Evolutionary conservation across 1,139 yeast genomes (phyloP).

Genomic region (Arxiozyma bovina): DNA sequence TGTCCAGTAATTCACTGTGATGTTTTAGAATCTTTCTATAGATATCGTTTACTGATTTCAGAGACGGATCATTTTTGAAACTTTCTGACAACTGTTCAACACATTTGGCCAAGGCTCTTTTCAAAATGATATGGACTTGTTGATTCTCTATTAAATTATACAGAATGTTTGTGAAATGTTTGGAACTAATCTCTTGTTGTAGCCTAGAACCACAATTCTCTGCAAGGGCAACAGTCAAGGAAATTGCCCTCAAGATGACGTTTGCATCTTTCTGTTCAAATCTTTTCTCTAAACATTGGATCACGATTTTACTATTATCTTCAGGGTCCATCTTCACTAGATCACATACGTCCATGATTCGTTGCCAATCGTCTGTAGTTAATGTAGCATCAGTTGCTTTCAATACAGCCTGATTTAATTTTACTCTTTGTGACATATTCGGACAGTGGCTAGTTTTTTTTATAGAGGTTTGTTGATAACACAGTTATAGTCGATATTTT

Average conservation of each 20-base stretch:
- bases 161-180: slow-evolving; percentile 52
- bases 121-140: slow-evolving; percentile 59
- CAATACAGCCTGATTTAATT: slow-evolving; percentile 17
- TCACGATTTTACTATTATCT: slow-evolving; percentile 33
- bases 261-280: slow-evolving; percentile 66
- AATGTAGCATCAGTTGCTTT: slow-evolving; percentile 83
- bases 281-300: slow-evolving; percentile 39
- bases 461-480: too few species aligned
- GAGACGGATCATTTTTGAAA: slow-evolving; percentile 62
- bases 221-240: slow-evolving; percentile 67
- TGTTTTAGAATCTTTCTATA: slow-evolving; percentile 38
- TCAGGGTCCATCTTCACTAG: slow-evolving; percentile 67
- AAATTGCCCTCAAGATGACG: slow-evolving; percentile 61
- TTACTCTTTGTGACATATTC: neutral
- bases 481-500: too few species aligned
- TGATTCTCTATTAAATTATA: slow-evolving; percentile 48
- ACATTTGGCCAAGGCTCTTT: slow-evolving; percentile 55
- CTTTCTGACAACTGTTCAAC: slow-evolving; percentile 53
- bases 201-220: slow-evolving; percentile 90
- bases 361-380: slow-evolving; percentile 79
- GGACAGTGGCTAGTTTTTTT: neutral
- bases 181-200: slow-evolving; percentile 73
- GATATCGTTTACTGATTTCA: slow-evolving; percentile 61
- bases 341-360: slow-evolving; percentile 76
- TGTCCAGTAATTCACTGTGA: slow-evolving; percentile 40